Conservation (phyloP, 345 rosid genomes). For the Cardamine resedifolia region DNA sequence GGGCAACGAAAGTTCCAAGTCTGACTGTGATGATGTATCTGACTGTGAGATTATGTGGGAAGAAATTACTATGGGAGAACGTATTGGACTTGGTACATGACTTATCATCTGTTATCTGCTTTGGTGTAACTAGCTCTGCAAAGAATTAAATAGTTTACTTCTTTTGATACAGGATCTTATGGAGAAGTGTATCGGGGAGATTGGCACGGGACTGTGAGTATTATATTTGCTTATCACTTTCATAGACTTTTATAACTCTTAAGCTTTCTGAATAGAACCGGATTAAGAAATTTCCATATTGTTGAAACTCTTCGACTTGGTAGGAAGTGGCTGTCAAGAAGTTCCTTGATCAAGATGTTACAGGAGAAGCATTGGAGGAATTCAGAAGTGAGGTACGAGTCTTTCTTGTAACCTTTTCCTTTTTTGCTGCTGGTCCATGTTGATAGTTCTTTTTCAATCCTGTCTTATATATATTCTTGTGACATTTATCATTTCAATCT, state of each 20-base stretch:
- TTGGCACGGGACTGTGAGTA: conserved; percentile 98
- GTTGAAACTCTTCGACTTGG: conserved; percentile 39
- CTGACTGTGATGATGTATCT: conserved; percentile 71
- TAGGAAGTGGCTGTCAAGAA: conserved; percentile 97
- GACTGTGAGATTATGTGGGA: conserved; percentile 93
- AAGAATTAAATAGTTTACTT: conserved; percentile 22
- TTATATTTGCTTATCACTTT: conserved; percentile 5
- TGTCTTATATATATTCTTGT: conserved; percentile 2
- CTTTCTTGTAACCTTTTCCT: conserved; percentile 2
- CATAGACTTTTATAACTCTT: too few species aligned
- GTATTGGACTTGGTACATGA: conserved; percentile 90
- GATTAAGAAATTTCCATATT: too few species aligned
- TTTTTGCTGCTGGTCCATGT: neutral
- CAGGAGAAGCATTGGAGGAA: conserved; percentile 82
- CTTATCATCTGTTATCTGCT: conserved; percentile 32
- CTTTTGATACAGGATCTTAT: conserved; percentile 76
- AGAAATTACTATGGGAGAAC: conserved; percentile 86
- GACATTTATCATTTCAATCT: neutral
- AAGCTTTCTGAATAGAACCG: too few species aligned
- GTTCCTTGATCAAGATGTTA: conserved; percentile 85
- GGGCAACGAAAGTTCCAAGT: conserved; percentile 58
- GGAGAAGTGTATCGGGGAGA: conserved; percentile 99
- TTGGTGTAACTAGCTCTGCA: conserved; percentile 22
- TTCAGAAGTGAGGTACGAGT: conserved; percentile 81
- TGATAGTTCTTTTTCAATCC: conserved; percentile 1